Evolutionary conservation across 352 stramenopile genomes (phyloP).

Genomic region (Phytophthora pinifolia): DNA sequence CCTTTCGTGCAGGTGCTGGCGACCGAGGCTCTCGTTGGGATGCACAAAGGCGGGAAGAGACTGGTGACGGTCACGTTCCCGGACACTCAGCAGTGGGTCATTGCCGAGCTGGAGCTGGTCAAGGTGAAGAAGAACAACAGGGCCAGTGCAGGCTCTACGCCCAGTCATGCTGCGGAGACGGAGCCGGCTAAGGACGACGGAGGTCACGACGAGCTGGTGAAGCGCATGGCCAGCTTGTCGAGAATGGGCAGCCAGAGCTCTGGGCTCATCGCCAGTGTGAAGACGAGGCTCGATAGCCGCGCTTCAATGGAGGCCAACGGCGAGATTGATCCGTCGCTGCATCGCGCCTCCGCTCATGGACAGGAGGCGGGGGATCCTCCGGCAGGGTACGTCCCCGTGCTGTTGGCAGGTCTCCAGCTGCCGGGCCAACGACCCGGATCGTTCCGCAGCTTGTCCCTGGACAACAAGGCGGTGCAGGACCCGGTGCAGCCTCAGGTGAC

Average conservation of each 20-base stretch:
- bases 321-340: constrained; percentile 10
- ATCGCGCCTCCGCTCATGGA: constrained; percentile 15
- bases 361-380: constrained; percentile 26
- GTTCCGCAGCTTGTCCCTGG: constrained; percentile 18
- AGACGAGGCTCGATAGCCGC: constrained; percentile 28
- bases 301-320: constrained; percentile 18
- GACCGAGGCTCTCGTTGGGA: constrained; percentile 49
- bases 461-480: constrained; percentile 14
- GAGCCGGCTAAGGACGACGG: constrained; percentile 9
- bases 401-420: constrained; percentile 48
- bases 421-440: constrained; percentile 33
- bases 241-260: constrained; percentile 54
- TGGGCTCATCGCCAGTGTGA: constrained; percentile 60
- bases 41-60: constrained; percentile 62
- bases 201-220: constrained; percentile 57
- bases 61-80: constrained; percentile 57
- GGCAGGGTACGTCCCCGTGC: constrained; percentile 49
- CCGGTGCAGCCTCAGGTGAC: constrained; percentile 4
- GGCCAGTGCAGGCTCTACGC: constrained; percentile 10
- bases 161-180: not conserved
- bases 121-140: constrained; percentile 74
- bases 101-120: constrained; percentile 68
- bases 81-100: constrained; percentile 52
- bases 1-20: constrained; percentile 40
- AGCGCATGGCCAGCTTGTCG: constrained; percentile 75